Evolutionary conservation across 108 stramenopile species (phyloP), one percentile per base, ranked within the genome.

Genomic region (Pseudonitzschia delicatissima): DNA sequence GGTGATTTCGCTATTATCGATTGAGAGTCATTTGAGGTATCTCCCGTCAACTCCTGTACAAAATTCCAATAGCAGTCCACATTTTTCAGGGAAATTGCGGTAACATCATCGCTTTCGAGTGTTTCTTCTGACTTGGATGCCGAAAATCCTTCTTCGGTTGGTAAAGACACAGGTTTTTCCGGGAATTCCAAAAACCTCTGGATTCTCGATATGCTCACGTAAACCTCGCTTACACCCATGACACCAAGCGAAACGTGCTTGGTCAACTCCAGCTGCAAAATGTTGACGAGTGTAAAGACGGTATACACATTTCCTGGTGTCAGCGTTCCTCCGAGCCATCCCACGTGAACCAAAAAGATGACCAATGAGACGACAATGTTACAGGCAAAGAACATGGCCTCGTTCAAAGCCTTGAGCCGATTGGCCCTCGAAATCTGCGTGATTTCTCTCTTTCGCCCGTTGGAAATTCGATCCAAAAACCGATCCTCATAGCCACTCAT

Each of bases 211-310:
- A 88, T 69, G 5, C 82, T 81, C 17, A 83, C 81, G 68, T 83
- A 89, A 50, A 84, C 79, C 62, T 92, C 90, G 44, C 80, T 76
- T 6, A 77, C 77, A 13, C 78, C 77, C 88, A 96, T 92, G 26
- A 94, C 85, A 5, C 77, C 91, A 29, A 93, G 60, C 4, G 92
- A 85, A 26, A 96, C 58, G 67, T 93, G 90, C 67, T 96, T 96
- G 11, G 90, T 91, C 63, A 97, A 71, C 51, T 84, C 84, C 39
- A 97, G 68, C 67, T 95, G 95, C 17, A 94, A 55, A 15, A 95
- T 80, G 73, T 94, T 95, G 27, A 94, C 67, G 40, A 97, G 66
- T 2, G 86, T 80, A 33, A 91, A 72, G 11, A 77, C 74, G 1
- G 87, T 89, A 58, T 90, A 95, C 3, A 95, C 87, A 57, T 77